A percentile compares a stretch with the other conserved stretches of the same genome.
These are phyloP conservation scores for Cnidoscolus chayamansa DNA, from an alignment of 441 rosid genomes.

Conservation along the genomic window DNA sequence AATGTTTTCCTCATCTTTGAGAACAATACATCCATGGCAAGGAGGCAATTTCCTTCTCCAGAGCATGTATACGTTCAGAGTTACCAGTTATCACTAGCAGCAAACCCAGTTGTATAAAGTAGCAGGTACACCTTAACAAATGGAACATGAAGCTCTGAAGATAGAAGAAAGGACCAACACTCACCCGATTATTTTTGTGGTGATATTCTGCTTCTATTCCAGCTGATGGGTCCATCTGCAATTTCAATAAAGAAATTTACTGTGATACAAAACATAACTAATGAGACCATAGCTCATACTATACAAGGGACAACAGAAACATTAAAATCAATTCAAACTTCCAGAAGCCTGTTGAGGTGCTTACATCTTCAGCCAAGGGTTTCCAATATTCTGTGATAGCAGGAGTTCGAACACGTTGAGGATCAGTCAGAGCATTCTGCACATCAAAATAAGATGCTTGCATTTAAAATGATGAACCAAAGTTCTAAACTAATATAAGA, in stretches of 20 bases:
- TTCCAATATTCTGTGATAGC: slow-evolving; percentile 90
- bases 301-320: not conserved
- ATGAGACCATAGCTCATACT: not conserved
- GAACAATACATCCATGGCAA: not conserved
- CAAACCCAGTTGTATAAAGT: not conserved
- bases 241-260: slow-evolving; percentile 23
- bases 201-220: slow-evolving; percentile 96
- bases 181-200: slow-evolving; percentile 85
- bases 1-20: not conserved
- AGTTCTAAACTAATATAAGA: slow-evolving; percentile 8
- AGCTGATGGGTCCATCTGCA: slow-evolving; percentile 90
- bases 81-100: not conserved
- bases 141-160: not conserved
- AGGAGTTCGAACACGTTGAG: slow-evolving; percentile 89
- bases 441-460: slow-evolving; percentile 23
- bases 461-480: slow-evolving; percentile 17
- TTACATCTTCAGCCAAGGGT: slow-evolving; percentile 94
- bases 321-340: not conserved
- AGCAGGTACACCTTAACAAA: not conserved
- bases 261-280: slow-evolving; percentile 5
- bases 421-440: slow-evolving; percentile 85
- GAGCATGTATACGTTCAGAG: not conserved
- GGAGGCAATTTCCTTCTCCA: not conserved
- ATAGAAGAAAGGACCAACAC: slow-evolving; percentile 13
- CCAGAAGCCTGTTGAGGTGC: slow-evolving; percentile 27